Conservation (phyloP, 495 filamentous ascomycete genomes). For the Penicillium paradoxum region DNA sequence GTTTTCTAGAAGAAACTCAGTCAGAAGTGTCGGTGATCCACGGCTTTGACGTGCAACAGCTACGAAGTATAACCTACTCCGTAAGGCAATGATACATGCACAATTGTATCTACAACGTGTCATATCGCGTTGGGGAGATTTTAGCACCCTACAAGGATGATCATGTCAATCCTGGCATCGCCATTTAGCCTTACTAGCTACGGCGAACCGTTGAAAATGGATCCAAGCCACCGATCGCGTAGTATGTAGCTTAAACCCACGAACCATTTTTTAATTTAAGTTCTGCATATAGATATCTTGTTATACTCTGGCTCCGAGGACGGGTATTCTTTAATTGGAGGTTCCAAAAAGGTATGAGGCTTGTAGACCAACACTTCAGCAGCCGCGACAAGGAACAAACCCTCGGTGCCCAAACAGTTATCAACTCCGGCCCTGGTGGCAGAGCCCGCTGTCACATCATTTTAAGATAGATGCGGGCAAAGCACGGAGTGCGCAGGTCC, state of each 20-base stretch:
- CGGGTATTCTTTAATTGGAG: conserved; percentile 23
- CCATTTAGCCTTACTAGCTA: neutral
- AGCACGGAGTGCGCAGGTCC: conserved; percentile 34
- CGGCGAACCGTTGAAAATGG: neutral
- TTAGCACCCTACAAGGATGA: no score
- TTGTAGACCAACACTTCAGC: conserved; percentile 11
- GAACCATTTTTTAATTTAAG: neutral
- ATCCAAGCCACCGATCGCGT: neutral
- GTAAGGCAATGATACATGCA: no score
- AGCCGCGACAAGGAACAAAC: conserved; percentile 17
- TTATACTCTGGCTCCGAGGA: neutral
- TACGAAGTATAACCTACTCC: no score
- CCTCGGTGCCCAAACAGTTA: conserved; percentile 37
- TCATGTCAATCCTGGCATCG: neutral
- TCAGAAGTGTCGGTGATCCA: neutral
- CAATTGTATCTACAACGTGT: no score
- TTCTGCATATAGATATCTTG: no score
- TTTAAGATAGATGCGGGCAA: conserved; percentile 24
- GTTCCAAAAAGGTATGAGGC: conserved; percentile 13
- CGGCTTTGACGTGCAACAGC: neutral
- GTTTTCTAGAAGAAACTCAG: neutral
- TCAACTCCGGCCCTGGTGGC: conserved; percentile 28
- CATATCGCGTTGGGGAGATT: no score
- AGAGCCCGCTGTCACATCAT: conserved; percentile 26
- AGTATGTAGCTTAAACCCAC: neutral